A percentile compares a stretch with the other conserved stretches of the same genome.
These are phyloP conservation scores for Sugiyamaella sp. DNA, from an alignment of 1,139 yeast genomes.

Conservation along the genomic window DNA sequence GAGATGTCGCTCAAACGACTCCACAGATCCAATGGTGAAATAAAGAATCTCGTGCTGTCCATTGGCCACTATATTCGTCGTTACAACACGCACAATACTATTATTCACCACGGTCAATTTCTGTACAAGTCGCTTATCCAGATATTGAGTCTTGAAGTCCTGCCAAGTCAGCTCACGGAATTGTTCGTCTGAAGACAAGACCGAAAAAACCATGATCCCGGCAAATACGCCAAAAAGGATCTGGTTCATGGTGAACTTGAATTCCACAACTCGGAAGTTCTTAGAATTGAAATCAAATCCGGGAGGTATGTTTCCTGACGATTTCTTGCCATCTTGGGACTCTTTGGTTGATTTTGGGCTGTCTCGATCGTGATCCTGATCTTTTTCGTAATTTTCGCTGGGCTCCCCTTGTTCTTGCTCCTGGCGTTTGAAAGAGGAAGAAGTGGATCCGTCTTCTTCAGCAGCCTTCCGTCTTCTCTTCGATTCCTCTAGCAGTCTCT, in stretches of 20 bases:
- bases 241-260: conserved; percentile 37
- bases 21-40: conserved; percentile 90
- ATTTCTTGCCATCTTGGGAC: conserved; percentile 20
- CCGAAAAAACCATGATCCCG: conserved; percentile 33
- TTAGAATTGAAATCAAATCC: conserved; percentile 31
- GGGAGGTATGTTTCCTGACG: conserved; percentile 26
- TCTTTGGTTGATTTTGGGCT: conserved; percentile 1
- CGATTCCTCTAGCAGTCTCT: conserved; percentile 15
- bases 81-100: conserved; percentile 60
- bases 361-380: conserved; percentile 12
- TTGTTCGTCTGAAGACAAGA: conserved; percentile 42
- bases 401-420: conserved; percentile 21
- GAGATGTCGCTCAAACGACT: conserved; percentile 83
- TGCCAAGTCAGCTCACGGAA: conserved; percentile 70
- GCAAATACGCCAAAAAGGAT: conserved; percentile 38
- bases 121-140: conserved; percentile 82
- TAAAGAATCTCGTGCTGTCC: conserved; percentile 43
- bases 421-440: background rate
- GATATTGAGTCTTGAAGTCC: conserved; percentile 80
- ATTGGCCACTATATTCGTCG: conserved; percentile 24
- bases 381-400: conserved; percentile 10
- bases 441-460: background rate
- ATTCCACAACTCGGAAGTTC: conserved; percentile 27
- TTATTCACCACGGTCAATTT: conserved; percentile 76
- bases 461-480: conserved; percentile 7